phyloP scores from a whole-genome alignment of 257 asterid species.

The Lavandula angustifolia region DNA sequence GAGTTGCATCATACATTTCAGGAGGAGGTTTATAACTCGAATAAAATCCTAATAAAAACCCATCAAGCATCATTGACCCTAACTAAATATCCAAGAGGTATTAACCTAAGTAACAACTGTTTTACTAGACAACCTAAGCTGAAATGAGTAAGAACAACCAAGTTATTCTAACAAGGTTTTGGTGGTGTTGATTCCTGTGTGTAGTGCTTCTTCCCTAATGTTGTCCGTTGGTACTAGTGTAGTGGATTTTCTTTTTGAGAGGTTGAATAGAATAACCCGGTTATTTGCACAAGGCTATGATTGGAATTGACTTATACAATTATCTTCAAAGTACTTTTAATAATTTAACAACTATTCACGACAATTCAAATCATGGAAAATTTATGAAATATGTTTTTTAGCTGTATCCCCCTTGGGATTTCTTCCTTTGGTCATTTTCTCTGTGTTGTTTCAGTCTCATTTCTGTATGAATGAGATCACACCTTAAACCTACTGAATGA shows the following conservation, averaged over 20 bases:
- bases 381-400: not conserved
- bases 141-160: not conserved
- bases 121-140: slow-evolving; percentile 1
- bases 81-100: no score
- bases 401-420: not conserved
- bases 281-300: not conserved
- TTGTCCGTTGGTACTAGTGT: no score
- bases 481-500: slow-evolving; percentile 29
- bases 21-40: no score
- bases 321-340: not conserved
- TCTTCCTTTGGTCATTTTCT: not conserved
- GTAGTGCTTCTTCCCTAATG: no score
- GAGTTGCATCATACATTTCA: no score
- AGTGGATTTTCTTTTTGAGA: no score
- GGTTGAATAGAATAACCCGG: no score
- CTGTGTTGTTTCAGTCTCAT: not conserved
- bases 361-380: no score
- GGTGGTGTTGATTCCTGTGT: no score
- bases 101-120: not conserved
- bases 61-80: no score
- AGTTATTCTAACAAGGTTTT: no score
- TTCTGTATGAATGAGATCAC: not conserved
- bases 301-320: not conserved
- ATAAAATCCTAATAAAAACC: no score
- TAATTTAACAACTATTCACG: not conserved